phyloP scores from a whole-genome alignment of 495 filamentous ascomycete genomes.

The Beverwykella pulmonaria region DNA sequence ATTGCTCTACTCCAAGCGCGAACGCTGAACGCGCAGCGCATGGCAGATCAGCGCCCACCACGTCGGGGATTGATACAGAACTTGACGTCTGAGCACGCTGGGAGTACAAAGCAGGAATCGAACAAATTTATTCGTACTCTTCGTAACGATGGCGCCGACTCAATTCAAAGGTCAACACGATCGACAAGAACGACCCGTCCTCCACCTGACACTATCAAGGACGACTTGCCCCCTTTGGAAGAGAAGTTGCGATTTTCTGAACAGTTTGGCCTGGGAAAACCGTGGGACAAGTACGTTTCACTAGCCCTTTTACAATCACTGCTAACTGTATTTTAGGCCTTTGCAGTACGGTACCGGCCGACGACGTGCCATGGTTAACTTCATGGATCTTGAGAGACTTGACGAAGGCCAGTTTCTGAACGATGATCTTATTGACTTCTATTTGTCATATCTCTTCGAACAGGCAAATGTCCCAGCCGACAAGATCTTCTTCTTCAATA shows the following conservation, averaged over 20 bases:
- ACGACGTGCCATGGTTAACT: constrained; percentile 74
- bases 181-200: background rate
- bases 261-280: constrained; percentile 6
- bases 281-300: constrained; percentile 11
- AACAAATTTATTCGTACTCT: background rate
- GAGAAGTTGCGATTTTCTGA: background rate
- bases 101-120: background rate
- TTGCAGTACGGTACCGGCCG: constrained; percentile 73
- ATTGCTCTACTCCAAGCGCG: background rate
- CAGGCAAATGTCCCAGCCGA: constrained; percentile 53
- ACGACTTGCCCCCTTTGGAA: background rate
- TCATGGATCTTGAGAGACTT: constrained; percentile 75
- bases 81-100: background rate
- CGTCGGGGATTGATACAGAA: background rate
- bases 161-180: background rate
- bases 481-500: constrained; percentile 84
- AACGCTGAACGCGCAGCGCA: background rate
- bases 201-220: background rate
- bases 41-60: background rate
- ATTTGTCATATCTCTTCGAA: constrained; percentile 70
- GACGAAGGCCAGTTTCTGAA: constrained; percentile 88
- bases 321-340: background rate
- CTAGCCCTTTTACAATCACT: background rate
- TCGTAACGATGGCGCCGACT: background rate
- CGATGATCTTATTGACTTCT: constrained; percentile 88